These are phyloP conservation scores for Gelatoporia subvermispora DNA, from an alignment of 768 basidiomycete genomes.

Conservation along the genomic window DNA sequence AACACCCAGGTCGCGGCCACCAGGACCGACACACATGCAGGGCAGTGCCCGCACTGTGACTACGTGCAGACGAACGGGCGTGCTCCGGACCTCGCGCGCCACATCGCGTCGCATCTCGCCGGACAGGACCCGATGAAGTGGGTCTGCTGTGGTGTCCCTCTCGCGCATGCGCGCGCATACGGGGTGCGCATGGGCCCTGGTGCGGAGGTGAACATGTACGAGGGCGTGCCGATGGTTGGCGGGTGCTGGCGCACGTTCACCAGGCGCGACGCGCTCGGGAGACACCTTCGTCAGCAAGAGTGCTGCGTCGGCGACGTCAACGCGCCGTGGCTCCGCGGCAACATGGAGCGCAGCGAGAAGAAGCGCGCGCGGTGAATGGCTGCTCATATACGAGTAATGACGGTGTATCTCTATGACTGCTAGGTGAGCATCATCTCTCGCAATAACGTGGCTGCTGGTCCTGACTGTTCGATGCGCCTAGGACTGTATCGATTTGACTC, in stretches of 20 bases:
- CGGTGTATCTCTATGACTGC: background rate
- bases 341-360: background rate
- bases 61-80: slow-evolving; percentile 37
- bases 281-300: slow-evolving; percentile 19
- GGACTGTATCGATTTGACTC: background rate
- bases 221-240: slow-evolving; percentile 28
- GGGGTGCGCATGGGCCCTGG: slow-evolving; percentile 1
- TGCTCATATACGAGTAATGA: background rate
- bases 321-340: too few relatives aligned
- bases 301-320: too few relatives aligned
- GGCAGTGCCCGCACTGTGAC: too few relatives aligned
- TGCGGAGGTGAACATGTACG: slow-evolving; percentile 19
- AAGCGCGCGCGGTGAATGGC: background rate
- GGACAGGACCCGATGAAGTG: slow-evolving; percentile 22
- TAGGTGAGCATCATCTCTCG: background rate
- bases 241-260: slow-evolving; percentile 35
- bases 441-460: background rate
- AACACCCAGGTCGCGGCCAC: slow-evolving; percentile 35
- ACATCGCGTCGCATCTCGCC: slow-evolving; percentile 48
- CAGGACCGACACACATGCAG: too few relatives aligned
- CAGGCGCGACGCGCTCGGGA: slow-evolving; percentile 36
- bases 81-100: slow-evolving; percentile 55
- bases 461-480: background rate
- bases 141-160: slow-evolving; percentile 33
- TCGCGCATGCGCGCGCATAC: slow-evolving; percentile 16